A percentile compares a stretch with the other conserved stretches of the same genome.
Conservation (phyloP, 306 rosid species). For the Lathyrus tuberosus region DNA sequence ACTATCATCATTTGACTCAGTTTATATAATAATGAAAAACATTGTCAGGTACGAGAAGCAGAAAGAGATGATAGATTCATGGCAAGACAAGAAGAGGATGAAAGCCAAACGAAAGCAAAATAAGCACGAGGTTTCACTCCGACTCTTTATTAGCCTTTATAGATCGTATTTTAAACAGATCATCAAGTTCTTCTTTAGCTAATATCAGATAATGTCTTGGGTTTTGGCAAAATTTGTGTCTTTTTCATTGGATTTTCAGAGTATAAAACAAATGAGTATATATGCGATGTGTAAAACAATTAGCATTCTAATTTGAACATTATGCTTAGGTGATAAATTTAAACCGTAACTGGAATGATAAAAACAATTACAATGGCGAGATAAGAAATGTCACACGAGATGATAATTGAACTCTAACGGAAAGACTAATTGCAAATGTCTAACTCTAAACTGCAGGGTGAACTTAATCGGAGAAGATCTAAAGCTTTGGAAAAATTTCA, state of each 20-base stretch:
- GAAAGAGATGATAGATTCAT: conserved; percentile 49
- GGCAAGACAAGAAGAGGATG: conserved; percentile 68
- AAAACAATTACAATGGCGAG: background rate
- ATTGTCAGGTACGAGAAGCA: conserved; percentile 64
- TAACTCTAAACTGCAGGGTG: conserved; percentile 51
- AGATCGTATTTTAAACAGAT: background rate
- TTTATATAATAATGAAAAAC: conserved; percentile 33
- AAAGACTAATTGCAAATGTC: conserved; percentile 27
- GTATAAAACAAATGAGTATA: background rate
- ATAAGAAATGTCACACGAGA: background rate
- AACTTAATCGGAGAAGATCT: conserved; percentile 43
- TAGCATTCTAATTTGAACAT: background rate
- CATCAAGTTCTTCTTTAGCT: background rate
- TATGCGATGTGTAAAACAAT: background rate
- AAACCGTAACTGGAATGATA: background rate
- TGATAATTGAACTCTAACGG: background rate
- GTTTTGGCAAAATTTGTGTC: background rate
- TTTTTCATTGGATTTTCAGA: background rate
- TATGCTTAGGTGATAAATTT: background rate
- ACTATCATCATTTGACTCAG: conserved; percentile 24
- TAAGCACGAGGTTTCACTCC: conserved; percentile 54
- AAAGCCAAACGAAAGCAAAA: conserved; percentile 49
- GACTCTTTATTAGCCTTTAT: background rate
- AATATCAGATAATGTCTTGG: background rate
- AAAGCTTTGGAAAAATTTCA: conserved; percentile 40